Percentiles rank a stretch among this genome's conserved stretches.
Conservation (phyloP, 257 asterid genomes). For the Salvia miltiorrhiza region DNA sequence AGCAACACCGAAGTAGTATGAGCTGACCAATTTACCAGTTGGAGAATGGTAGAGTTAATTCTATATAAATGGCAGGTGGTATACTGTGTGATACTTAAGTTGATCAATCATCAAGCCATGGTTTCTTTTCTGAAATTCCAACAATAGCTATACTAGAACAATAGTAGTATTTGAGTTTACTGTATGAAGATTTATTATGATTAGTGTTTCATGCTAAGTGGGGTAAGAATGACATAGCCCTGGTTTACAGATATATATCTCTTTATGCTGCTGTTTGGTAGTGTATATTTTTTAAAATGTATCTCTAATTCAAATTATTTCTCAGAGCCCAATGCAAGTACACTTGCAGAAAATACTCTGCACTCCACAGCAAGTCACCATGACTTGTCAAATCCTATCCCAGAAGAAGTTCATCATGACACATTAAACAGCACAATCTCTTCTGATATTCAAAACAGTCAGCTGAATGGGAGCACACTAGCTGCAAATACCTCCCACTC, state of each 20-base stretch:
- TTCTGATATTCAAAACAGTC: slow-evolving; percentile 36
- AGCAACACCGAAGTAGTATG: not conserved
- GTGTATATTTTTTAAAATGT: not conserved
- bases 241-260: not conserved
- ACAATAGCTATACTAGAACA: not conserved
- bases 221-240: slow-evolving; percentile 7
- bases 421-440: slow-evolving; percentile 25
- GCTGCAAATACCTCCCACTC: slow-evolving; percentile 42
- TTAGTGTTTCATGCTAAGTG: slow-evolving; percentile 12
- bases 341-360: slow-evolving; percentile 33
- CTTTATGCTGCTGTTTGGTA: not conserved
- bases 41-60: too few relatives aligned
- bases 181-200: not conserved
- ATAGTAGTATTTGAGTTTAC: not conserved
- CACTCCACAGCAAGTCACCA: slow-evolving; percentile 36
- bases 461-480: slow-evolving; percentile 41
- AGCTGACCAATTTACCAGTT: not conserved
- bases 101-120: not conserved
- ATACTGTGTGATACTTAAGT: not conserved
- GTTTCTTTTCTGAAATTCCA: not conserved
- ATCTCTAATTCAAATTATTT: slow-evolving; percentile 20
- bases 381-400: slow-evolving; percentile 35
- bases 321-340: slow-evolving; percentile 42
- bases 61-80: not conserved
- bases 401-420: slow-evolving; percentile 40